A percentile compares a stretch with the other conserved stretches of the same genome.
Conservation (phyloP, 352 stramenopile species). For the Phytophthora pinifolia region DNA sequence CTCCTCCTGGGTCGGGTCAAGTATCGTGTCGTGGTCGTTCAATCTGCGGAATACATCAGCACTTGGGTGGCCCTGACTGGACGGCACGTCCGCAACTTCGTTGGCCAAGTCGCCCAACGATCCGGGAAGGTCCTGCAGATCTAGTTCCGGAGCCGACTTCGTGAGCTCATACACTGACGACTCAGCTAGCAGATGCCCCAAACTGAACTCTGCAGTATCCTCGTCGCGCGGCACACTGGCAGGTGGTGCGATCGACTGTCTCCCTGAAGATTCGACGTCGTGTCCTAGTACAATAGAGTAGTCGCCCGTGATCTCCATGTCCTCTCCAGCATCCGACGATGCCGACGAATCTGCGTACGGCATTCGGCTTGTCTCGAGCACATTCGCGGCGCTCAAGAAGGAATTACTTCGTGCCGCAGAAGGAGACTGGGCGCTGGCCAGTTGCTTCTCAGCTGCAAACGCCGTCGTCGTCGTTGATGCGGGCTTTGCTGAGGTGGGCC, state of each 20-base stretch:
- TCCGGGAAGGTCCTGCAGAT: conserved; percentile 26
- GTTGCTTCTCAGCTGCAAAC: conserved; percentile 6
- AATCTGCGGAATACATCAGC: conserved; percentile 6
- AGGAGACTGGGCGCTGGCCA: conserved; percentile 14
- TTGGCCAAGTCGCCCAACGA: conserved; percentile 29
- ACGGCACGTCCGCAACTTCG: conserved; percentile 26
- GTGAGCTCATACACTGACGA: conserved; percentile 45
- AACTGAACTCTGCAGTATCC: conserved; percentile 64
- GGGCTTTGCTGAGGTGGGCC: conserved; percentile 6
- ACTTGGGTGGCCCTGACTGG: conserved; percentile 14
- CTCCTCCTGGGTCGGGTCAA: conserved; percentile 69
- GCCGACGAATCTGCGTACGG: conserved; percentile 78
- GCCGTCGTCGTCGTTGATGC: conserved; percentile 7
- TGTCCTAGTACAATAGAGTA: conserved; percentile 40
- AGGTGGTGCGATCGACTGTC: conserved; percentile 7
- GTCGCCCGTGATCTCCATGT: conserved; percentile 89
- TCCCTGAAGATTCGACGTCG: conserved; percentile 5
- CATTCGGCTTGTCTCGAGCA: conserved; percentile 26
- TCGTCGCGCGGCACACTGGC: conserved; percentile 31
- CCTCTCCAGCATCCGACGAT: conserved; percentile 76
- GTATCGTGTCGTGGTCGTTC: conserved; percentile 38
- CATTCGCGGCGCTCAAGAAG: conserved; percentile 44
- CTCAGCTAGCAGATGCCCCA: conserved; percentile 60
- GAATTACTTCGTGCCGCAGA: conserved; percentile 29
- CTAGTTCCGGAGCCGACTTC: conserved; percentile 24